These are phyloP conservation scores for Patellifolia procumbens DNA, from an alignment of 179 eudicot genomes.

Conservation along the genomic window DNA sequence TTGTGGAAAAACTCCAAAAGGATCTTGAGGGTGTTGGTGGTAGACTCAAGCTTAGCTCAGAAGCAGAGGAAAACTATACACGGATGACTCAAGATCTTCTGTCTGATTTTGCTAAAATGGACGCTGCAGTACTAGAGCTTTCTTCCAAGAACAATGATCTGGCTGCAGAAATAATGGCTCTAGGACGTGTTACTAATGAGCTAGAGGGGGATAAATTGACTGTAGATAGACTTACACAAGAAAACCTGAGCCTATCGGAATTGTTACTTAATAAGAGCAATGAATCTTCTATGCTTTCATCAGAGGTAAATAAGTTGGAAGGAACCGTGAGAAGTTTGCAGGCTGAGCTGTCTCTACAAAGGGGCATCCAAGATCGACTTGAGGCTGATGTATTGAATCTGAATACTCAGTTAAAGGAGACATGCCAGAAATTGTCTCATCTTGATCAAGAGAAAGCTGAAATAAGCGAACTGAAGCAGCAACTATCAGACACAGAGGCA, in stretches of 20 bases:
- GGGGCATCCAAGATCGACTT: slow-evolving; percentile 43
- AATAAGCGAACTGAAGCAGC: slow-evolving; percentile 40
- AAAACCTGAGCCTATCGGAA: slow-evolving; percentile 46
- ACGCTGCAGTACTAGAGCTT: slow-evolving; percentile 57
- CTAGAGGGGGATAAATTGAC: slow-evolving; percentile 45
- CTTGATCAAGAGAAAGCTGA: slow-evolving; percentile 48
- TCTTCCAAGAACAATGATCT: slow-evolving; percentile 50
- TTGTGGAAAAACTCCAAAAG: slow-evolving; percentile 59
- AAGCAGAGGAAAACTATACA: slow-evolving; percentile 53
- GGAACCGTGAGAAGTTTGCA: slow-evolving; percentile 48
- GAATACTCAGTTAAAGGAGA: slow-evolving; percentile 44
- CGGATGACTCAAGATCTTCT: slow-evolving; percentile 50
- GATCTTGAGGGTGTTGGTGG: slow-evolving; percentile 54
- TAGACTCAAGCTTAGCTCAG: slow-evolving; percentile 50
- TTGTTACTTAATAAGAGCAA: slow-evolving; percentile 44
- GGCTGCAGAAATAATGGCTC: slow-evolving; percentile 48
- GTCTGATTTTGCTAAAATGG: slow-evolving; percentile 56
- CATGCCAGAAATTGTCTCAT: slow-evolving; percentile 35
- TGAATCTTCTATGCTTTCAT: slow-evolving; percentile 48
- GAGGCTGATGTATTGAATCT: slow-evolving; percentile 47
- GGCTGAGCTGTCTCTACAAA: slow-evolving; percentile 55
- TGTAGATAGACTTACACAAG: slow-evolving; percentile 49
- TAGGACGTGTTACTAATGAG: slow-evolving; percentile 54
- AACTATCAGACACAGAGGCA: slow-evolving; percentile 44
- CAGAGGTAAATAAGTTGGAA: slow-evolving; percentile 56